Evolutionary conservation across 225 moss, liverwort and hornwort genomes (phyloP), one percentile per base, ranked within the genome.

Genomic region (Physcomitrium patens): DNA sequence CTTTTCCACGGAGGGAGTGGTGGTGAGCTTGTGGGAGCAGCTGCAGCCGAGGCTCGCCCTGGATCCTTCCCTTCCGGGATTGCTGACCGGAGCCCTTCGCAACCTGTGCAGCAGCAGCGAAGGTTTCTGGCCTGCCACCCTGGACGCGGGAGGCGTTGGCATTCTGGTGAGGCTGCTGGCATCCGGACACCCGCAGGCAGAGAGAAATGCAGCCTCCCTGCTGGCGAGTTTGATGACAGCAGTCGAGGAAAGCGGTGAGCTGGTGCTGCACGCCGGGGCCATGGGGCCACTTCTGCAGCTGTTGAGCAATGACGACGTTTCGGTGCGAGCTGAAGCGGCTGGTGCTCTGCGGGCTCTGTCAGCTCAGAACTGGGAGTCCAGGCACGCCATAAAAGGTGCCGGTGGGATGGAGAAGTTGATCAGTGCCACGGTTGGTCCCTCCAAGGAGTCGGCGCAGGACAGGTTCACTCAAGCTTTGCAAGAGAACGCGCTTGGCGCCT

Each of bases 1-100:
- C 61, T 99, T 99, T 61, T 93, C 99, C 42, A 99, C 99, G 0
- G 99, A 99, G 79, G 99, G 99, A 20, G 99, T 99, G 45, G 95
- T 95, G 5, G 86, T 88, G 28, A 90, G 93, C 72, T 84, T 99
- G 27, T 99, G 99, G 99, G 93, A 99, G 60, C 99, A 99, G 83
- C 79, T 99, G 71, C 91, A 95, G 53, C 81, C 86, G 43, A 80
- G 86, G 27, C 82, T 78, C 18, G 88, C 79, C 63, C 79, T 95
- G 68, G 89, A 95, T 26, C 88, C 91, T n/a, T 82, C 89, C 1
- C 90, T 99, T 1, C 95, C 93, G 8, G 99, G 95, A 48, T 82
- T 99, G 13, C 87, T 99, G 26, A 99, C 99, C 7, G 99, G 99
- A 27, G 93, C 99, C 7, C 87, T 99, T 53, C 89, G 99, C 44